Conservation (phyloP, 2,329 filamentous ascomycete species). For the Colletotrichum sp. region DNA sequence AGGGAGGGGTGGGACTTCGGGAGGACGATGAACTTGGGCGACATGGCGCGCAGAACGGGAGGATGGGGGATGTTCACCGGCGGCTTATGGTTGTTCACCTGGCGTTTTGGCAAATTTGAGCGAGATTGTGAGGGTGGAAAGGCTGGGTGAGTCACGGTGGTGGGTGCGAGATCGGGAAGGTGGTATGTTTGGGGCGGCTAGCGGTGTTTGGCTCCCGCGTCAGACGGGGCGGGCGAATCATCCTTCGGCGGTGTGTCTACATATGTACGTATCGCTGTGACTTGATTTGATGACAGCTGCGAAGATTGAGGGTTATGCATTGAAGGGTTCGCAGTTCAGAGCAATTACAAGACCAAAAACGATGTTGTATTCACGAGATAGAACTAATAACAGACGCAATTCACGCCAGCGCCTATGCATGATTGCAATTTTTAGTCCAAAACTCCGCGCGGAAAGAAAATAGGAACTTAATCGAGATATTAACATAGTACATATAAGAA, state of each 20-base stretch:
- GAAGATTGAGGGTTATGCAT: accelerated
- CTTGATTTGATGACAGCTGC: neutral
- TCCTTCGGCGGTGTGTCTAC: neutral
- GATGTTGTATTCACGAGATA: neutral
- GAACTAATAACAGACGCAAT: neutral
- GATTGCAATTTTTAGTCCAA: neutral
- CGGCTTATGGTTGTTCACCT: too few species aligned
- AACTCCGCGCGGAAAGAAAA: accelerated
- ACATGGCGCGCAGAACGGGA: neutral
- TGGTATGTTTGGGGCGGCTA: neutral
- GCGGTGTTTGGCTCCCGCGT: neutral
- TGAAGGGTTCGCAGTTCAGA: neutral
- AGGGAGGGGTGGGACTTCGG: neutral
- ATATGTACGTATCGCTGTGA: neutral
- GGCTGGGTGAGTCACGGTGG: neutral
- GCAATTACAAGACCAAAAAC: neutral
- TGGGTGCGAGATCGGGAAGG: neutral
- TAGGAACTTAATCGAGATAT: accelerated
- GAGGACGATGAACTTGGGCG: neutral
- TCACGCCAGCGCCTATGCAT: neutral
- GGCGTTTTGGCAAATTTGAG: neutral
- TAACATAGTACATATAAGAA: accelerated
- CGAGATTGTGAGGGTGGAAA: neutral
- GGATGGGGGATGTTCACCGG: neutral
- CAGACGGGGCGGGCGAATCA: neutral